Evolutionary conservation across 805 yeast species (phyloP), one percentile per base, ranked within the genome.

Genomic region (Groenewaldozyma tartarivorans): DNA sequence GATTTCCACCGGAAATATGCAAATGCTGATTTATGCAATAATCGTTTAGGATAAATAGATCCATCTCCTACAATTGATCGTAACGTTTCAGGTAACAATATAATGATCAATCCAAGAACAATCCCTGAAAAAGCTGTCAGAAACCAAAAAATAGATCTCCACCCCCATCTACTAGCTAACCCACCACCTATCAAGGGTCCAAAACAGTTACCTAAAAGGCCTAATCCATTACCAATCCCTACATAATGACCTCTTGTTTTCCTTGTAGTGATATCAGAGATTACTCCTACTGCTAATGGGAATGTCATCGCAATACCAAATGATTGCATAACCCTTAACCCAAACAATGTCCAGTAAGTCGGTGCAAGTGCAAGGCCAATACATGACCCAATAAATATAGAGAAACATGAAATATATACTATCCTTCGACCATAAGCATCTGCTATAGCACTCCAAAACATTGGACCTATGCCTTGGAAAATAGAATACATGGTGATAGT

Each of bases 361-460:
- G 74, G 60, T 1, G 77, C 61, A 19, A 69, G 63, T 0, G 94
- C 84, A 11, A 86, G 57, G 0, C 82, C 92, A 29, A 81, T 57
- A 57, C 81, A 75, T 1, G 83, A 75, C 5, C 67, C 76, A 16
- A 75, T 60, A 50, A 75, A 85, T 1, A 78, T 62, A 0, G 68
- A 11, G 20, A 81, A 56, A 29, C 86, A 77, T 3, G 62, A 39
- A 24, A 82, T 39, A 16, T 80, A 64, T 0, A 79, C 67, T 0
- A 92, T 87, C 38, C 95, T 62, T 51, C 94, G 70, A 0, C 95
- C 95, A 35, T 69, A 61, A 2, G 64, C 54, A 55, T 86, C 96
- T 0, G 90, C 81, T 18, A 83, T 51, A 3, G 77, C 68, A 0
- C 85, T 80, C 55, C 79, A 68, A 13, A 84, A 55, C 1, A 81